Evolutionary conservation across 1,284 basidiomycete species (phyloP).

Genomic region (Apiotrichum laibachii): DNA sequence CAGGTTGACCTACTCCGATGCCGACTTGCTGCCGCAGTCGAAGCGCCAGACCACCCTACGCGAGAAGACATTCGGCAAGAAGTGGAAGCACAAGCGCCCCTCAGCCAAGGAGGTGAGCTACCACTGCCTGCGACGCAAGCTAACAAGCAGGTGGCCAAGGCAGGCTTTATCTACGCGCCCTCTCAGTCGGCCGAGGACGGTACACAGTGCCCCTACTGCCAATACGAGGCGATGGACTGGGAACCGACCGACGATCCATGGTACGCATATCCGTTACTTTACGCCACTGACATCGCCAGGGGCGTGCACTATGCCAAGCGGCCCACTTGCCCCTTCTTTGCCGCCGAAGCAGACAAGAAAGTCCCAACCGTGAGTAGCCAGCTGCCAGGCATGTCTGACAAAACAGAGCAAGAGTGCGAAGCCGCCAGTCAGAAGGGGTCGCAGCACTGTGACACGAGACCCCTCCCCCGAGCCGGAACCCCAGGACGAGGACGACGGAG

Average conservation of each 20-base stretch:
- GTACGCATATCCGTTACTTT: conserved; percentile 39
- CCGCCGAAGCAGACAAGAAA: conserved; percentile 20
- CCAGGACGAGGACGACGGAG: neutral
- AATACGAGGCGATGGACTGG: conserved; percentile 72
- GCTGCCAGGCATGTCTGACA: neutral
- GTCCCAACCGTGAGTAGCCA: neutral
- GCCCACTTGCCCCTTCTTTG: conserved; percentile 48
- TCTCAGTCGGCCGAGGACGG: conserved; percentile 62
- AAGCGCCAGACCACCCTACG: conserved; percentile 67
- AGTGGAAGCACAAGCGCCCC: conserved; percentile 73
- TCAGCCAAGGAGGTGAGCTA: conserved; percentile 63
- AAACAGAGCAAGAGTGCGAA: conserved; percentile 6
- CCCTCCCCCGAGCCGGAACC: conserved; percentile 1
- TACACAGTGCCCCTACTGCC: conserved; percentile 73
- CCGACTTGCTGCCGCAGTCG: conserved; percentile 62
- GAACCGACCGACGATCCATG: conserved; percentile 72
- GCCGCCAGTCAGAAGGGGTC: neutral
- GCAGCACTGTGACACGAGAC: neutral
- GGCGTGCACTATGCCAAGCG: conserved; percentile 37
- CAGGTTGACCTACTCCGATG: conserved; percentile 61
- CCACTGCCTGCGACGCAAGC: neutral
- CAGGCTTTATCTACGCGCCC: conserved; percentile 75
- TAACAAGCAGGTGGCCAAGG: conserved; percentile 67
- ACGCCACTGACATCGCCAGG: conserved; percentile 25
- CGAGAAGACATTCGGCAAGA: conserved; percentile 63